Evolutionary conservation across 2,329 filamentous ascomycete species (phyloP).

Genomic region (Cytospora chrysosperma): DNA sequence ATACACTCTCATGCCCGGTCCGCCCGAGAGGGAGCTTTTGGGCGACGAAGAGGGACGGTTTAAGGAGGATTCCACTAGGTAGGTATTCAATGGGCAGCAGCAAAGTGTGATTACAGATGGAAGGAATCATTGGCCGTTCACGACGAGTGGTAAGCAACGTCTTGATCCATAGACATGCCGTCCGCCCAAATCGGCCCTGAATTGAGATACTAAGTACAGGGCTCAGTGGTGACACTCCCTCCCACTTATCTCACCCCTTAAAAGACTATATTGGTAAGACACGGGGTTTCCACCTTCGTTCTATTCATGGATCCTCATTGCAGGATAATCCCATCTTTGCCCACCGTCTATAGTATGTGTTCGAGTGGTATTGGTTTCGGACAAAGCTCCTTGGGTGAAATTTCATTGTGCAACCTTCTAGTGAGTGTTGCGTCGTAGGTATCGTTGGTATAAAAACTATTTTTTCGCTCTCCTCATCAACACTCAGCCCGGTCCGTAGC

Average conservation of each 20-base stretch:
- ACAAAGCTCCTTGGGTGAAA: neutral
- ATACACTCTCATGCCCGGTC: no score
- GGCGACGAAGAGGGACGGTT: no score
- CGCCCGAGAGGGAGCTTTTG: no score
- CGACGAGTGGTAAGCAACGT: no score
- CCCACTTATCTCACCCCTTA: neutral
- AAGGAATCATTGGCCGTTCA: no score
- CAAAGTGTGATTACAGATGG: neutral
- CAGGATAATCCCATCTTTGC: neutral
- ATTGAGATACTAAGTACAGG: neutral
- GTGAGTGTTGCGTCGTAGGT: neutral
- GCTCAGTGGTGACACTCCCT: neutral
- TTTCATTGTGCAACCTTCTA: neutral
- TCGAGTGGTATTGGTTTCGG: neutral
- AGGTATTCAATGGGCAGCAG: neutral
- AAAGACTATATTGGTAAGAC: neutral
- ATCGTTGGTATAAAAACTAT: neutral
- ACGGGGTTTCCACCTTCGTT: neutral
- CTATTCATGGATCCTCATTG: neutral
- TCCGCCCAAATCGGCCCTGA: neutral
- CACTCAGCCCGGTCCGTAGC: neutral
- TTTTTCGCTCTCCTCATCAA: neutral
- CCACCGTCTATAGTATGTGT: neutral
- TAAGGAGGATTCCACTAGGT: no score
- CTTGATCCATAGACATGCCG: neutral